Base-by-base conservation (phyloP, 2,329 filamentous ascomycete genomes). In the Penicillium janthinellum region DNA sequence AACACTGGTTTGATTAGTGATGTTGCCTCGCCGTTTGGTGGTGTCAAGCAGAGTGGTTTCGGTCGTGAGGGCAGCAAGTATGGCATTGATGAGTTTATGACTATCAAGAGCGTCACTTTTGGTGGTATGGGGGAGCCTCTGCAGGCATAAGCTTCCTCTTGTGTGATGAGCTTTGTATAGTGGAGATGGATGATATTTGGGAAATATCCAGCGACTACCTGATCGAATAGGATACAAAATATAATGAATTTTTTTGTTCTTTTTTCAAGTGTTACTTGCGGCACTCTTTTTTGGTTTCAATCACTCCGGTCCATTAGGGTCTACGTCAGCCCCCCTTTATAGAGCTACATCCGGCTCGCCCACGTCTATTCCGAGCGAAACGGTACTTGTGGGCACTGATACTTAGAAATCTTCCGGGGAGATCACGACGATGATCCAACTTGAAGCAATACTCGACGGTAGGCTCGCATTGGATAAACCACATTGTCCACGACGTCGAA, bases 1-100 rank as follows among this genome's bases (percentile, higher is more conserved):
- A 94, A 94, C 77, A 92, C 90, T 0, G 90, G 90, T 1, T 61
- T 84, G 56, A 84, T 85, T 54, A 83, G 81, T 66, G 83, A 84
- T 70, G 75, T 79, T 64, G 82, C 81, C 39, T 76, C 77, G 66
- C 81, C 81, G n/a, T 95, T 95, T 71, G 91, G 91, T 15, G 91
- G 91, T 65, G 88, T 95, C 48, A 95, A 95, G 78, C 83, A 92
- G 78, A 91, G 87, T 68, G 91, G 91, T 0, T 92, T 92, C 68
- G 91, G 91, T 2, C 81, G 90, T 47, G 91, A 95, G 75, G 91
- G 91, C 8, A 89, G 88, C 64, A 84, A 87, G 73, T 90, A 92
- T 61, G 90, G 90, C 15, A 87, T 92, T 62, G 85, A 87, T 14
- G 91, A 94, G 77, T 94, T 92, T 73, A 83, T 88, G 71, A 78